Percentiles rank a stretch among this genome's conserved stretches.
Conservation (phyloP, 148 eudicot species). For the Dysphania ambrosioides region DNA sequence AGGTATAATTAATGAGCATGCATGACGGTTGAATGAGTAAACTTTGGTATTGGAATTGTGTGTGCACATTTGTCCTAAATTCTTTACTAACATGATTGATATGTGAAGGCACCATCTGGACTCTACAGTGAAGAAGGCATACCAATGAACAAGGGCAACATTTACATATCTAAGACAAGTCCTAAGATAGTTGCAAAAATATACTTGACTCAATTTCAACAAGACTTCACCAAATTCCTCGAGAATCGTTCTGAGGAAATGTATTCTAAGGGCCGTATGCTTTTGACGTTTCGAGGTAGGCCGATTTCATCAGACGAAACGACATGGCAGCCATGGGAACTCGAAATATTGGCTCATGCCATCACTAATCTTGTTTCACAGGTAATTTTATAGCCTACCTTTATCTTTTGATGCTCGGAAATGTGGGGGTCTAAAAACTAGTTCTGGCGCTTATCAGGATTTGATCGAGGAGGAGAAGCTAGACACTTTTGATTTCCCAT, state of each 20-base stretch:
- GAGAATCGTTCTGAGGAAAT: slow-evolving; percentile 39
- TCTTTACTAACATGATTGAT: neutral
- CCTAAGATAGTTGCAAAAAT: slow-evolving; percentile 30
- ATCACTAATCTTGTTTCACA: slow-evolving; percentile 21
- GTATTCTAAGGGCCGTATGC: slow-evolving; percentile 26
- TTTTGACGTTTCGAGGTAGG: slow-evolving; percentile 35
- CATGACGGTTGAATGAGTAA: no score
- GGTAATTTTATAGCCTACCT: neutral
- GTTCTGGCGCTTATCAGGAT: neutral
- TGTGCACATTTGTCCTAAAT: no score
- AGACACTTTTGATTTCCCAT: slow-evolving; percentile 20
- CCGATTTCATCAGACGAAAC: slow-evolving; percentile 9
- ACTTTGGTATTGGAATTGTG: no score
- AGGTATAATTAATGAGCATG: no score
- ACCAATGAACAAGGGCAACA: slow-evolving; percentile 37
- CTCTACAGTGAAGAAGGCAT: slow-evolving; percentile 26
- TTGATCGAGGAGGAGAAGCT: slow-evolving; percentile 18
- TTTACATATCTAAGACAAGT: slow-evolving; percentile 36
- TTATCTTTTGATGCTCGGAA: no score
- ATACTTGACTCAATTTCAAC: slow-evolving; percentile 35
- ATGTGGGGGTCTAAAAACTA: no score
- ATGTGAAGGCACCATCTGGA: slow-evolving; percentile 32
- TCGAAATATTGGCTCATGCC: slow-evolving; percentile 21
- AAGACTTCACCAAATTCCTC: slow-evolving; percentile 36
- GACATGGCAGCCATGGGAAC: slow-evolving; percentile 26